Conservation (phyloP, 208 protist species). For the Leishmania amazonensis region DNA sequence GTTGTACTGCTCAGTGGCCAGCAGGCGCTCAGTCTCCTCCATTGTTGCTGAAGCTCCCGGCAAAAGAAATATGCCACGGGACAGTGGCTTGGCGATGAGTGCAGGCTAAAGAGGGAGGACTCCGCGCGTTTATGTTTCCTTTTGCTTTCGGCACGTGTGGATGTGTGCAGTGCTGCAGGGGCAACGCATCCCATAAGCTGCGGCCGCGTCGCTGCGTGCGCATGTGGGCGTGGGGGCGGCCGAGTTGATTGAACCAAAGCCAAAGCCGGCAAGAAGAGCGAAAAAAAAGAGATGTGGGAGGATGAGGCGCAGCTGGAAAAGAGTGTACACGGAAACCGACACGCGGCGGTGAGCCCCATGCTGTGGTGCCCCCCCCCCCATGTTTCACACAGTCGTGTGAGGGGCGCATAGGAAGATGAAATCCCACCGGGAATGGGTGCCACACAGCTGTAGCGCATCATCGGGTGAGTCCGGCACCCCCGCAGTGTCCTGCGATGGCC, state of each 20-base stretch:
- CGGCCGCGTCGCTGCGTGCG: background rate
- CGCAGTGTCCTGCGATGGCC: background rate
- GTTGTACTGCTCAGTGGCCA: slow-evolving; percentile 38
- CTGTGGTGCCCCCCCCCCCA: background rate
- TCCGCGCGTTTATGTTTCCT: background rate
- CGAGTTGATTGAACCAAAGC: background rate
- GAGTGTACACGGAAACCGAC: background rate
- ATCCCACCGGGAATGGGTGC: background rate
- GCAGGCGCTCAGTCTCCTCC: slow-evolving; percentile 19
- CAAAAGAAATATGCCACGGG: background rate
- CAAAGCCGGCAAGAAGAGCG: background rate
- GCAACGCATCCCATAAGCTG: background rate
- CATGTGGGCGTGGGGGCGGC: background rate
- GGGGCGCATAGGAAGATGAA: background rate
- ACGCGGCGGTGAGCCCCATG: background rate
- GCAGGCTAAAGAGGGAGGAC: background rate
- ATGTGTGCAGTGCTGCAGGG: background rate
- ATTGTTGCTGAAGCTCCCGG: background rate
- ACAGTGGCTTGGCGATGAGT: background rate
- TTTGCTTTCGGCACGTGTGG: background rate
- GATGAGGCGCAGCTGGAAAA: background rate
- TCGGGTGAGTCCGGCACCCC: background rate
- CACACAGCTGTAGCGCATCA: background rate
- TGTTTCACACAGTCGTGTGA: background rate
- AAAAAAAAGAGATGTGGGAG: background rate